These are phyloP conservation scores for Moringa oleifera DNA, from an alignment of 345 rosid genomes.

Conservation along the genomic window DNA sequence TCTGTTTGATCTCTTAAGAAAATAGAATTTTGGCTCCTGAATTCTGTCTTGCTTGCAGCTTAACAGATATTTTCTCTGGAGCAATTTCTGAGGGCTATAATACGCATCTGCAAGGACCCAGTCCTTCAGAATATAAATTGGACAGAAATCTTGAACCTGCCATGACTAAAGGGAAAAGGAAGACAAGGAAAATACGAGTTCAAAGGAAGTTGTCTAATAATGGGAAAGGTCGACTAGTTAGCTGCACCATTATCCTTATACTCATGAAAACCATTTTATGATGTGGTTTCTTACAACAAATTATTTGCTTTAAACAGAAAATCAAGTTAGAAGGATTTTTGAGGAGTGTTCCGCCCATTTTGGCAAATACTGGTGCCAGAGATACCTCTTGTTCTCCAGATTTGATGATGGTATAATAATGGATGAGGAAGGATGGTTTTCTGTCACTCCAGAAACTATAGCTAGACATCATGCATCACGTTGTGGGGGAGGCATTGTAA, in stretches of 20 bases:
- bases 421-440: conserved; percentile 99
- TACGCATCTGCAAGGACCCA: conserved; percentile 20
- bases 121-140: conserved; percentile 24
- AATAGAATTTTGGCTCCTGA: conserved; percentile 10
- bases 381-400: conserved; percentile 72
- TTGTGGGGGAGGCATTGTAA: conserved; percentile 46
- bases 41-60: conserved; percentile 33
- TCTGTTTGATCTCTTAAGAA: background rate
- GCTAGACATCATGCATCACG: conserved; percentile 83
- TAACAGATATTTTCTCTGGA: conserved; percentile 24
- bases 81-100: conserved; percentile 19
- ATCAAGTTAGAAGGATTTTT: conserved; percentile 25
- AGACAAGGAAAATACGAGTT: conserved; percentile 37
- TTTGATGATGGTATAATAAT: conserved; percentile 77
- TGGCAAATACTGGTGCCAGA: conserved; percentile 81
- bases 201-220: conserved; percentile 26
- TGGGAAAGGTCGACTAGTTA: conserved; percentile 33
- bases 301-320: conserved; percentile 35
- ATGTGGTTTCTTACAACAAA: background rate
- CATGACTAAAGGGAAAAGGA: conserved; percentile 37
- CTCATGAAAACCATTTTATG: too few relatives aligned
- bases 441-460: conserved; percentile 87
- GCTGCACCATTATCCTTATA: background rate
- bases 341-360: conserved; percentile 41
- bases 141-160: conserved; percentile 19